phyloP scores from a whole-genome alignment of 345 rosid species.

The Toxicodendron radicans region DNA sequence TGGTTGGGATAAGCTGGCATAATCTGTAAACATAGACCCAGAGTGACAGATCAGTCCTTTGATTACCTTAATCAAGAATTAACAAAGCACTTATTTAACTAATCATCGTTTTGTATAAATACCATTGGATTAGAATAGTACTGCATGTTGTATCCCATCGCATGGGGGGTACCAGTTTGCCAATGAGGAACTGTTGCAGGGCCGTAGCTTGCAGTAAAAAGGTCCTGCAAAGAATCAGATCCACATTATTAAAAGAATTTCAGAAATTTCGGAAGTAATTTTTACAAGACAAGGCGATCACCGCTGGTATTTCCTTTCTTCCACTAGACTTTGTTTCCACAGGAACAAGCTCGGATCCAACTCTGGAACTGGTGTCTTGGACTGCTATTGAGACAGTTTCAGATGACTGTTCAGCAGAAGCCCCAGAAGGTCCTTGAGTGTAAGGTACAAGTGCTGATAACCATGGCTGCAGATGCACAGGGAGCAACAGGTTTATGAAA shows the following conservation, averaged over 20 bases:
- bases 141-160: conserved; percentile 49
- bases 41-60: neutral
- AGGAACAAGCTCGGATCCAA: conserved; percentile 32
- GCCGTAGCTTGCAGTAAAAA: conserved; percentile 57
- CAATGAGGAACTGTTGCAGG: conserved; percentile 45
- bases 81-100: neutral
- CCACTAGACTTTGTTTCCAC: conserved; percentile 33
- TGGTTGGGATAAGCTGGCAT: conserved; percentile 33
- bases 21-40: conserved; percentile 37
- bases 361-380: conserved; percentile 28
- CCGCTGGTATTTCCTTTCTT: conserved; percentile 77
- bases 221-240: conserved; percentile 51
- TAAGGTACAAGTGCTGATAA: conserved; percentile 21
- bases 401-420: conserved; percentile 32
- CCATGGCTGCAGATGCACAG: conserved; percentile 27
- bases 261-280: conserved; percentile 7
- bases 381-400: conserved; percentile 27
- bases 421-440: conserved; percentile 31
- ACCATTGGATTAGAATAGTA: conserved; percentile 58
- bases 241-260: conserved; percentile 13
- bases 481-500: conserved; percentile 14
- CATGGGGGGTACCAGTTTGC: conserved; percentile 48
- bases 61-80: neutral
- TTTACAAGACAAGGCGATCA: conserved; percentile 26
- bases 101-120: conserved; percentile 20